Conservation (phyloP, 2,329 filamentous ascomycete species). For the Fusarium hainanense region DNA sequence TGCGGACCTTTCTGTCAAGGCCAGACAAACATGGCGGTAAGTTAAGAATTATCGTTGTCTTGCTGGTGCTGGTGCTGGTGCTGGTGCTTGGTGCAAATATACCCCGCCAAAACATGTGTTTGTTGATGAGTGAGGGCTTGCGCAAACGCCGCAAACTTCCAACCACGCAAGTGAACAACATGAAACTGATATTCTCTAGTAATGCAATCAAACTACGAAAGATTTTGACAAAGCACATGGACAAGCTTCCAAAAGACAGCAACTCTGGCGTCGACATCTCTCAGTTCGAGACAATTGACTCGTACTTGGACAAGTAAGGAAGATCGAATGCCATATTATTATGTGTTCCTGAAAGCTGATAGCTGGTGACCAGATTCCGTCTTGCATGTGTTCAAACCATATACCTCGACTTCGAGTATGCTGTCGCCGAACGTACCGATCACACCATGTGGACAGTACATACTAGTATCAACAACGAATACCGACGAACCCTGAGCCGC, state of each 20-base stretch:
- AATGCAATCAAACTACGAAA: constrained; percentile 58
- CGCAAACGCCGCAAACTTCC: constrained; percentile 9
- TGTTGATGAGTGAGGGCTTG: constrained; percentile 13
- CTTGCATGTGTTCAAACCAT: constrained; percentile 77
- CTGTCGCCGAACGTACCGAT: constrained; percentile 73
- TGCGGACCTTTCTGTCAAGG: constrained; percentile 44
- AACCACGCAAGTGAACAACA: constrained; percentile 26
- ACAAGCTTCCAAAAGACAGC: constrained; percentile 54
- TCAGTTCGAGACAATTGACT: constrained; percentile 58
- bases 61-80: neutral
- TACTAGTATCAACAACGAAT: constrained; percentile 79
- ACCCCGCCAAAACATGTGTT: constrained; percentile 15
- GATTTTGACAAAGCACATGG: constrained; percentile 56
- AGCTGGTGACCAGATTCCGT: constrained; percentile 67
- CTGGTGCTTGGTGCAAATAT: constrained; percentile 1
- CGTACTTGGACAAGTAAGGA: constrained; percentile 56
- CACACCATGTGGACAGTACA: constrained; percentile 82
- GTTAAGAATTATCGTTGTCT: constrained; percentile 35
- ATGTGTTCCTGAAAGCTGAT: constrained; percentile 28
- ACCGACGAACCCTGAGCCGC: constrained; percentile 74
- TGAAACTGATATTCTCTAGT: constrained; percentile 48
- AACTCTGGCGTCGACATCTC: constrained; percentile 53
- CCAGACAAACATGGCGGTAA: constrained; percentile 56
- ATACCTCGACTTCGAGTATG: constrained; percentile 76
- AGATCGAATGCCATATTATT: constrained; percentile 6